These are phyloP conservation scores for Baudoinia panamericana DNA, from an alignment of 495 filamentous ascomycete species.

Conservation along the genomic window DNA sequence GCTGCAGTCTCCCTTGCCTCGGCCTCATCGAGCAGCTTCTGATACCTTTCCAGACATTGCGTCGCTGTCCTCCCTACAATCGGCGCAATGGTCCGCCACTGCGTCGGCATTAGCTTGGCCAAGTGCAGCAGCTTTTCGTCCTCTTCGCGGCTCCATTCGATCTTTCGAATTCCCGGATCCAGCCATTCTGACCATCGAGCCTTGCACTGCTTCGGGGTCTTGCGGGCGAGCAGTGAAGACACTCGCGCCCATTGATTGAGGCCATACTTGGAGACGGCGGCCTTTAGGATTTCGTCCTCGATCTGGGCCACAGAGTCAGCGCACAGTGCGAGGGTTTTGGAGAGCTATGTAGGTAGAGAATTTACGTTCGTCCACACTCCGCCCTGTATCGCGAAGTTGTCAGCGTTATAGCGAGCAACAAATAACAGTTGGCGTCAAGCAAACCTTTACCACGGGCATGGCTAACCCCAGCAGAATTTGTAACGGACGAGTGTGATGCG, in stretches of 20 bases:
- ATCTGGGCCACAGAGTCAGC: no score
- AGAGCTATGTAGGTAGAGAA: no score
- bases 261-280: slow-evolving; percentile 85
- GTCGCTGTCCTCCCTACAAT: slow-evolving; percentile 93
- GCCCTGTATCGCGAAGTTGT: slow-evolving; percentile 97
- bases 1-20: slow-evolving; percentile 69
- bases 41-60: slow-evolving; percentile 92
- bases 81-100: slow-evolving; percentile 96
- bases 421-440: neutral
- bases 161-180: slow-evolving; percentile 91
- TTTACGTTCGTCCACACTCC: slow-evolving; percentile 86
- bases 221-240: slow-evolving; percentile 89
- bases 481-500: no score
- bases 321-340: no score
- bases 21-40: slow-evolving; percentile 90
- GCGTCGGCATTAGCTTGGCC: slow-evolving; percentile 96
- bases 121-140: slow-evolving; percentile 94
- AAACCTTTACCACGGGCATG: slow-evolving; percentile 3
- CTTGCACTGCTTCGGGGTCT: slow-evolving; percentile 98
- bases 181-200: slow-evolving; percentile 98
- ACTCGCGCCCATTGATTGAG: slow-evolving; percentile 99
- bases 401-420: slow-evolving; percentile 53
- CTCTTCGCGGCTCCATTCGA: slow-evolving; percentile 97
- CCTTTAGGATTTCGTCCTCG: slow-evolving; percentile 94
- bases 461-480: neutral